Base-by-base conservation (phyloP, 2,329 filamentous ascomycete genomes). In the Escovopsis sp. region DNA sequence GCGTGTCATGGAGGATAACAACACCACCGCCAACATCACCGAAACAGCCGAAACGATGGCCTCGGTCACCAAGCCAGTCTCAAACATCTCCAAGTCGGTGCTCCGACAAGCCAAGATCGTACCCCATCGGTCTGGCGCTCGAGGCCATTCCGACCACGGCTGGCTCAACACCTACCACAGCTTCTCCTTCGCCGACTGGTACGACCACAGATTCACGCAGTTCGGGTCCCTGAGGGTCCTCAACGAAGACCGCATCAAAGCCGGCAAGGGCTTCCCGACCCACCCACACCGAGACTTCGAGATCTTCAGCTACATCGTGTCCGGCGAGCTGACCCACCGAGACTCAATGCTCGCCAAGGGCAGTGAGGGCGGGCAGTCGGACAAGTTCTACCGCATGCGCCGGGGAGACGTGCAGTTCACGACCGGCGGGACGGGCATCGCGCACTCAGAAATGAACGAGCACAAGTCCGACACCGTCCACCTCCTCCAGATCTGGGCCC, bases 401-500 rank as follows among this genome's bases (percentile, higher is more conserved):
- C 70, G 84, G 32, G 84, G 85, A 11, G 85, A 93, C 58, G 83
- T 94, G 36, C 86, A 94, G 55, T 94, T 93, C 61, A 94, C 86
- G 9, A 87, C 81, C 12, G 86, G 84, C n/a, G 86, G 86, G 42
- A 86, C 76, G 5, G 78, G 78, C 52, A 75, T 94, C 52, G 75
- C 84, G 2, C 85, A 94, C 60, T 83, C 77, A 7, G 86, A 94
- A 62, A 77, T 81, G 62, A 91, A 89, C 60, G 79, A 91, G 61
- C 78, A 85, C 57, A 58, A 65, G 41, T 63, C 71, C 12, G 74
- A 84, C 36, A 76, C 81, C 20, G 81, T 85, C 11, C 85, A 93
- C 57, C 93, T 93, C 56, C 64, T 94, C 30, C 86, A 94, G 61
- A 93, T 94, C 52, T 94, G 85, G 86, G 84, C 80, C 1, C 66